A percentile compares a stretch with the other conserved stretches of the same genome.
Conservation (phyloP, 2,329 filamentous ascomycete genomes). For the Amphichorda felina region DNA sequence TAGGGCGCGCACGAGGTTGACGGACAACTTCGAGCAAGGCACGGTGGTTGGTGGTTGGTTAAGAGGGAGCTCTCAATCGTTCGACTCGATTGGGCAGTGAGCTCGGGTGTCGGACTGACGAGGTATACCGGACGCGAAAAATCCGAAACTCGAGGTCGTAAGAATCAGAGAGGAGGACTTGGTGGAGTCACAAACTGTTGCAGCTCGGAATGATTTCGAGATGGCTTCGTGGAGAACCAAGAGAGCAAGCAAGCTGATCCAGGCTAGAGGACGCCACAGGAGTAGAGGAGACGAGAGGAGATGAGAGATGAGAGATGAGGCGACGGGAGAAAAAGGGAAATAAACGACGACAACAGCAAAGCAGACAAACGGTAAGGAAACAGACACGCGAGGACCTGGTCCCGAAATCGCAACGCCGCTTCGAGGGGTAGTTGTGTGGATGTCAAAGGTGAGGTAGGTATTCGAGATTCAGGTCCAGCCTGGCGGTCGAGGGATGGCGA, state of each 20-base stretch:
- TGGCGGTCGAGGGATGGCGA: background rate
- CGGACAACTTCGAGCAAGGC: no score
- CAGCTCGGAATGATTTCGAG: background rate
- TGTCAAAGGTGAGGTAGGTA: background rate
- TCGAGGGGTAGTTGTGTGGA: constrained; percentile 4
- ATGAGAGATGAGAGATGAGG: constrained; percentile 8
- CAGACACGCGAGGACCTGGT: constrained; percentile 10
- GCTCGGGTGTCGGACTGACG: background rate
- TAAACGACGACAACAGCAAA: constrained; percentile 7
- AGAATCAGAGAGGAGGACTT: background rate
- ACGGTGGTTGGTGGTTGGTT: background rate
- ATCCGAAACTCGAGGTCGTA: background rate
- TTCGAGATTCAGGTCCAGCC: background rate
- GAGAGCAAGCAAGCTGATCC: background rate
- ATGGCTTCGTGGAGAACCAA: background rate
- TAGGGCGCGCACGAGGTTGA: no score
- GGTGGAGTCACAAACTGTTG: background rate
- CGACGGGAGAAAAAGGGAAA: constrained; percentile 7
- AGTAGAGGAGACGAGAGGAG: constrained; percentile 12
- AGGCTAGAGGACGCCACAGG: constrained; percentile 1
- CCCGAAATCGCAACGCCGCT: constrained; percentile 11
- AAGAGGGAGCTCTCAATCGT: background rate
- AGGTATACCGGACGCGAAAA: background rate
- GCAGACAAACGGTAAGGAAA: constrained; percentile 12
- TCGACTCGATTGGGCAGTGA: background rate